phyloP scores from a whole-genome alignment of 768 basidiomycete genomes.

The Tephrocybe sp. region DNA sequence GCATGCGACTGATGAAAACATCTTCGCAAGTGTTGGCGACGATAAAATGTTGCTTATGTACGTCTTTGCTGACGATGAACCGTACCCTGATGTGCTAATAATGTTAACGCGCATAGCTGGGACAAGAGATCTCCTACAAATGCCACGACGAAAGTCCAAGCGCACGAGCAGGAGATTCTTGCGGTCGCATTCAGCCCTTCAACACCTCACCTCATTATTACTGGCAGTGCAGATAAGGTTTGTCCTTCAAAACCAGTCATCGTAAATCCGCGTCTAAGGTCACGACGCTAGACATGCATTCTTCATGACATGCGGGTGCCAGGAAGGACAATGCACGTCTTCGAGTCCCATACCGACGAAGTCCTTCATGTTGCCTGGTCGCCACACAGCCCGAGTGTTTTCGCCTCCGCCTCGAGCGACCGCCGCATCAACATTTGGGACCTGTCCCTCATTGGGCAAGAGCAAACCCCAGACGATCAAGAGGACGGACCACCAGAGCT shows the following conservation, averaged over 20 bases:
- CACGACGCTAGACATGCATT: slow-evolving; percentile 64
- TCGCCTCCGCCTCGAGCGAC: slow-evolving; percentile 93
- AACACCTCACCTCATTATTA: slow-evolving; percentile 74
- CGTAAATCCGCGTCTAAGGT: background rate
- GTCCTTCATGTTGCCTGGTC: slow-evolving; percentile 96
- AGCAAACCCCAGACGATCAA: slow-evolving; percentile 97
- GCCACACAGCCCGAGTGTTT: slow-evolving; percentile 86
- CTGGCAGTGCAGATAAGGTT: slow-evolving; percentile 94
- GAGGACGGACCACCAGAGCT: slow-evolving; percentile 98
- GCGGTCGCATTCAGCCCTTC: slow-evolving; percentile 88
- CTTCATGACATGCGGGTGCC: slow-evolving; percentile 83
- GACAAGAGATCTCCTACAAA: slow-evolving; percentile 78
- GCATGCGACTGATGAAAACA: slow-evolving; percentile 77
- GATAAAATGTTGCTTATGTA: slow-evolving; percentile 94
- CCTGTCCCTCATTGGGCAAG: slow-evolving; percentile 83
- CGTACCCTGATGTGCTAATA: background rate
- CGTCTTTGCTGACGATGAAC: slow-evolving; percentile 26
- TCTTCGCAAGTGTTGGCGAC: slow-evolving; percentile 95
- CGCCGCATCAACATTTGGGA: slow-evolving; percentile 96
- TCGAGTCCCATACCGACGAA: slow-evolving; percentile 92
- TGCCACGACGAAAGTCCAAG: slow-evolving; percentile 70
- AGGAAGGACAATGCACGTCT: slow-evolving; percentile 79
- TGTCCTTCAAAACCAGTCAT: slow-evolving; percentile 2
- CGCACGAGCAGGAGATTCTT: slow-evolving; percentile 89
- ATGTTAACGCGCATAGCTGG: slow-evolving; percentile 63